Evolutionary conservation across 148 eudicot genomes (phyloP), one percentile per base, ranked within the genome.

Genomic region (Heliosperma pusillum): DNA sequence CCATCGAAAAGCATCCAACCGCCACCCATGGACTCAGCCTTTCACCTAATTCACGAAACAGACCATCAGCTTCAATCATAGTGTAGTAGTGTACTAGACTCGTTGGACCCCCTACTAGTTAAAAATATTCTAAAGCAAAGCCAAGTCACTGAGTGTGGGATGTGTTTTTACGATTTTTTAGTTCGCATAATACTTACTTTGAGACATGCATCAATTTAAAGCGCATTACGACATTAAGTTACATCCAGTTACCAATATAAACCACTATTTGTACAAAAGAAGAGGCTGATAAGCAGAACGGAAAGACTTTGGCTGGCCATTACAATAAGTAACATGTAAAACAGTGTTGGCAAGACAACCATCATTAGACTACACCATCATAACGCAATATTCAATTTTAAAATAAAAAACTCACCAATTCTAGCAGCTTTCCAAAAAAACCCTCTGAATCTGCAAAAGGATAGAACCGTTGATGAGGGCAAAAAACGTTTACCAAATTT

Each of bases 371-470:
- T 50, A 45, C 24, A 72, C 20, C 10, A 27, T 16, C 44, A 42
- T 52, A 0, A 52, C 2, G 11, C 10, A 42, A 17, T 62, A 60
- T 15, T 52, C 21, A 62, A 21, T 16, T 30, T 17, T n/a, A 40
- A 13, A 27, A 50, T 50, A 15, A 62, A 10, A 73, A 69, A 69
- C 75, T 25, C 83, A 90, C 98, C 98, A 73, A 94, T 94, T 85
- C 97, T 88, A 74, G 97, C 97, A 30, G 98, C 98, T 88, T 91
- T 94, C 97, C 98, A 91, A 81, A 91, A 94, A 88, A 94, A 90
- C 77, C 96, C 98, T 69, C 97, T 89, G 69, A 94, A 94, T 78
- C 97, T 89, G 94, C 79, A 83, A 84, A 16, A 60, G 8, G 72
- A 42, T 30, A 80, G 21, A 45, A 72, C 66, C 68, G 29, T 66